These are phyloP conservation scores for Citrus medica DNA, from an alignment of 345 rosid species.

Conservation along the genomic window DNA sequence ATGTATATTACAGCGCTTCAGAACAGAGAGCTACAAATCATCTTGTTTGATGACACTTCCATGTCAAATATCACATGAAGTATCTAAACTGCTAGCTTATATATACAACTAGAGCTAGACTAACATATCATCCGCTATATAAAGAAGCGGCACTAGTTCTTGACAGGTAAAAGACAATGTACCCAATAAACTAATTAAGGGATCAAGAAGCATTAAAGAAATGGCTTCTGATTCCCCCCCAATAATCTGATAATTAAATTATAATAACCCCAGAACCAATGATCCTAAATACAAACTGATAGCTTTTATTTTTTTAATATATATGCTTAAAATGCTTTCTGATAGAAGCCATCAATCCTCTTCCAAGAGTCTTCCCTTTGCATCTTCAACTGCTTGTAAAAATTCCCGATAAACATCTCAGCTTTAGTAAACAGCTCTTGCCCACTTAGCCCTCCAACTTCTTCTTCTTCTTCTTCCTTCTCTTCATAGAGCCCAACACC, in stretches of 20 bases:
- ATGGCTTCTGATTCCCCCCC: conserved; percentile 1
- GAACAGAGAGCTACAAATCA: no score
- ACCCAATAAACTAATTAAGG: neutral
- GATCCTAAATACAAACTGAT: neutral
- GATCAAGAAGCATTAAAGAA: conserved; percentile 12
- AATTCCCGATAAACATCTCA: conserved; percentile 60
- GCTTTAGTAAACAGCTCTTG: conserved; percentile 60
- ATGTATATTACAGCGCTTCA: no score
- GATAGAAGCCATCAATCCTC: conserved; percentile 47
- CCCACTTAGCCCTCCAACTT: conserved; percentile 30
- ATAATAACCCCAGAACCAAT: conserved; percentile 11
- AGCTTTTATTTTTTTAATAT: neutral
- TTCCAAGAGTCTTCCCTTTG: conserved; percentile 66
- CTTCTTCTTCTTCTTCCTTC: conserved; percentile 28
- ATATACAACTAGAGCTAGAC: neutral
- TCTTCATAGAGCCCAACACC: neutral
- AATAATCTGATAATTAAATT: neutral
- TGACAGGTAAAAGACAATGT: no score
- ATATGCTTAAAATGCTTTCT: conserved; percentile 32
- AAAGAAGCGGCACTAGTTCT: neutral
- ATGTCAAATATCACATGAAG: no score
- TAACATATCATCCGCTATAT: neutral
- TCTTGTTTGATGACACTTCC: no score
- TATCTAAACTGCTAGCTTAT: neutral
- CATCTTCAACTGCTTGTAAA: conserved; percentile 67